Percentiles rank a stretch among this genome's conserved stretches.
phyloP scores from a whole-genome alignment of 345 rosid species.

The Populus davidiana region DNA sequence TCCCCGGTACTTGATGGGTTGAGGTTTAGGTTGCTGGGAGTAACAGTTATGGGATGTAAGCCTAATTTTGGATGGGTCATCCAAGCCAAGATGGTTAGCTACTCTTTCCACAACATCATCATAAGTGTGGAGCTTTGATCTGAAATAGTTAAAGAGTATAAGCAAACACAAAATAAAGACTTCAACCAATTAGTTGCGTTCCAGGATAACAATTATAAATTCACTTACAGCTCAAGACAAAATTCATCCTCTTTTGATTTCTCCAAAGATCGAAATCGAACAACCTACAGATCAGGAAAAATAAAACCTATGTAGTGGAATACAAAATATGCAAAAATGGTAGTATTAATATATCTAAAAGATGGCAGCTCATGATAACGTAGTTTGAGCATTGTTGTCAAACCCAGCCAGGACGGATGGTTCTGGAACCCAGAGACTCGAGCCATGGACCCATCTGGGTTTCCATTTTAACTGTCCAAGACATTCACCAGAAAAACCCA shows the following conservation, averaged over 20 bases:
- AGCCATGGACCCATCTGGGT: neutral
- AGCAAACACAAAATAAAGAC: neutral
- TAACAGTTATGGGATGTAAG: conserved; percentile 98
- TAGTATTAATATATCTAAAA: neutral
- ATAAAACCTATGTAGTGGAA: neutral
- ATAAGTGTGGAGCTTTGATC: conserved; percentile 90
- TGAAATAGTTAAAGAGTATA: conserved; percentile 16
- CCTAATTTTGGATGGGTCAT: conserved; percentile 87
- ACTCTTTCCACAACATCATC: conserved; percentile 92
- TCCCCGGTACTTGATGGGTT: conserved; percentile 86
- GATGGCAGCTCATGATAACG: neutral
- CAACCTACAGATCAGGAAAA: conserved; percentile 41
- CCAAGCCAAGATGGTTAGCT: conserved; percentile 75
- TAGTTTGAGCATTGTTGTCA: neutral
- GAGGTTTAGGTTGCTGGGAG: conserved; percentile 98
- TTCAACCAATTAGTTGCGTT: neutral
- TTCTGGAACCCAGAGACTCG: neutral
- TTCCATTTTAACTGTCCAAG: neutral
- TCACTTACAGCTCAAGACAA: conserved; percentile 22
- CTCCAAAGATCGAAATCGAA: conserved; percentile 58
- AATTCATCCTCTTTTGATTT: conserved; percentile 91
- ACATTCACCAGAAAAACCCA: neutral
- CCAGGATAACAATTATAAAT: neutral
- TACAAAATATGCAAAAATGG: neutral
- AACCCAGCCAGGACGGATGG: neutral